phyloP scores from a whole-genome alignment of 768 basidiomycete species.

The Tremella mesenterica region DNA sequence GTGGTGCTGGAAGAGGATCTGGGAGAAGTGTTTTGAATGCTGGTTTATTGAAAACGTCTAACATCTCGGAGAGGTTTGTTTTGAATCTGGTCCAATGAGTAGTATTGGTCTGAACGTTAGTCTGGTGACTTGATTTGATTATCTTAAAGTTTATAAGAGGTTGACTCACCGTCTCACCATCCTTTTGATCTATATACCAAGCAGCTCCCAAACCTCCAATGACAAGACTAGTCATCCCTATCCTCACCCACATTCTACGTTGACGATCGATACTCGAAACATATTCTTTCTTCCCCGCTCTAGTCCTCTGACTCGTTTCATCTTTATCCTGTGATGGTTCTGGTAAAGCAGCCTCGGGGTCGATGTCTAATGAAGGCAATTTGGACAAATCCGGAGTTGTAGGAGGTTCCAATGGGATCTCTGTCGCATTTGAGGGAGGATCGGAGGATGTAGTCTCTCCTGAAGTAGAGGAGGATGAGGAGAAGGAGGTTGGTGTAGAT shows the following conservation, averaged over 20 bases:
- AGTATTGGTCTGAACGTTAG: too few relatives aligned
- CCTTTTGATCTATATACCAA: constrained; percentile 59
- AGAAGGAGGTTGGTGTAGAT: background rate
- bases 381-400: constrained; percentile 22
- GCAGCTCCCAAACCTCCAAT: constrained; percentile 55
- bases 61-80: constrained; percentile 26
- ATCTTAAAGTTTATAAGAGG: too few relatives aligned
- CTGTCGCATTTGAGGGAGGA: background rate
- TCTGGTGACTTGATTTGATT: too few relatives aligned
- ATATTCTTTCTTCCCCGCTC: constrained; percentile 56
- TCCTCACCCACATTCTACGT: constrained; percentile 54
- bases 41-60: constrained; percentile 72
- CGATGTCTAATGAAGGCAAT: constrained; percentile 43
- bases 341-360: constrained; percentile 30
- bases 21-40: constrained; percentile 87
- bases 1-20: constrained; percentile 67
- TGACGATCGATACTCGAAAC: constrained; percentile 69
- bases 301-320: constrained; percentile 23
- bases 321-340: constrained; percentile 7
- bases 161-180: constrained; percentile 51
- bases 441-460: constrained; percentile 2
- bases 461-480: background rate
- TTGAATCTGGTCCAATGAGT: constrained; percentile 19
- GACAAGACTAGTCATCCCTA: constrained; percentile 50
- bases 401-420: background rate